phyloP scores from a whole-genome alignment of 2,329 filamentous ascomycete species.

The Stagonosporopsis vannaccii region DNA sequence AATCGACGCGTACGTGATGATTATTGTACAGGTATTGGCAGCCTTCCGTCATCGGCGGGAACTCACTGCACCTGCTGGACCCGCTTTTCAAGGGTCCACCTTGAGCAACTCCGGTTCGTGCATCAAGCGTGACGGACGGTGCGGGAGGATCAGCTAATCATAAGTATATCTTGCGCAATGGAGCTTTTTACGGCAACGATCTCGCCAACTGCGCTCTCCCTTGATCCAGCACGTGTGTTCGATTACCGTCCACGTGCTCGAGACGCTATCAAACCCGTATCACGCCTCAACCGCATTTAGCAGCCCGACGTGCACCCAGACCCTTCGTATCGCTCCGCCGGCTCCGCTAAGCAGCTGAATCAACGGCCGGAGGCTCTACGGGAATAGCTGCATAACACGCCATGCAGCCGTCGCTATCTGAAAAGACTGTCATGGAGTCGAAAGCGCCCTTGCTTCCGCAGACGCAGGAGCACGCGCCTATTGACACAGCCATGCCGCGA shows the following conservation, averaged over 20 bases:
- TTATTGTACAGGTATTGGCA: constrained; percentile 2
- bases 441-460: constrained; percentile 43
- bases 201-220: neutral
- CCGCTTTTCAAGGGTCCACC: constrained; percentile 12
- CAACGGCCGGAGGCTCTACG: constrained; percentile 9
- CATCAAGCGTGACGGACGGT: neutral
- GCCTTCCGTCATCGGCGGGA: constrained; percentile 8
- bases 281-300: constrained; percentile 15
- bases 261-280: constrained; percentile 13
- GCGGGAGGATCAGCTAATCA: constrained; percentile 14
- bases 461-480: constrained; percentile 16
- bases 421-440: constrained; percentile 33
- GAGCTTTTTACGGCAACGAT: neutral
- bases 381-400: constrained; percentile 7
- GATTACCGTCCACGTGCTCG: constrained; percentile 12
- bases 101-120: constrained; percentile 6
- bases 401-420: constrained; percentile 8
- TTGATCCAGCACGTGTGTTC: neutral
- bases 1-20: neutral
- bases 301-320: constrained; percentile 5
- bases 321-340: constrained; percentile 11
- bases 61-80: neutral
- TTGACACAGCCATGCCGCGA: constrained; percentile 27
- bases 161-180: constrained; percentile 4
- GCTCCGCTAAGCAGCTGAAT: constrained; percentile 7